Evolutionary conservation across 2,329 filamentous ascomycete species (phyloP), one percentile per base, ranked within the genome.

Genomic region (Colletotrichum neosansevieriae): DNA sequence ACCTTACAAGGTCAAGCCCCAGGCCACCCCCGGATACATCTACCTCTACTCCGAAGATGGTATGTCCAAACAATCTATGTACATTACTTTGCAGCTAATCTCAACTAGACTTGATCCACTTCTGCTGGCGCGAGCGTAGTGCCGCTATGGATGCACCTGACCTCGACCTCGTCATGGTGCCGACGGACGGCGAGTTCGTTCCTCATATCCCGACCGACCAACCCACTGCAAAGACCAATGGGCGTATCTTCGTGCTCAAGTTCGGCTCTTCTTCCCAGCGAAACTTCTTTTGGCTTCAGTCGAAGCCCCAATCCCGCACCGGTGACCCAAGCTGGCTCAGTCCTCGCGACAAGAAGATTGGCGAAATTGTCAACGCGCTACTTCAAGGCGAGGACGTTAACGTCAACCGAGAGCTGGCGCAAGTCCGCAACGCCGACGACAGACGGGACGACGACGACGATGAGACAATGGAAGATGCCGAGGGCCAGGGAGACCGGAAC

Each of bases 201-300:
- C 94, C 94, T 7, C 96, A 97, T 81, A 81, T 84, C 68, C 83
- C 85, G 15, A 84, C 86, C 59, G 57, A 71, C 12, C 85, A 89
- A 72, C 83, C 86, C 1, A 83, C 85, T 15, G 82, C 87, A 65
- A 89, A 92, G 76, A 91, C 91, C 51, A 94, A 97, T 77, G 97
- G 94, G 73, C 93, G 96, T 75, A 91, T 99, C 78, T 98, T 94
- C 79, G 91, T 92, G 66, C 89, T 99, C 76, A 98, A 97, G 80
- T 99, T 99, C 83, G 88, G 88, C 34, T 98, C 94, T 12, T 97
- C 94, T 71, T 96, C 94, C 67, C 91, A 97, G 80, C 90, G 94
- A 75, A 87, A 98, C 81, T 86, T 98, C 68, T 99, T 98, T 84
- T 99, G 95, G 94, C 85, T 99, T 76, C 96, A 99, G 82, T 96